These are phyloP conservation scores for Wallacemonas sp. DNA, from an alignment of 208 protist species.

Conservation along the genomic window DNA sequence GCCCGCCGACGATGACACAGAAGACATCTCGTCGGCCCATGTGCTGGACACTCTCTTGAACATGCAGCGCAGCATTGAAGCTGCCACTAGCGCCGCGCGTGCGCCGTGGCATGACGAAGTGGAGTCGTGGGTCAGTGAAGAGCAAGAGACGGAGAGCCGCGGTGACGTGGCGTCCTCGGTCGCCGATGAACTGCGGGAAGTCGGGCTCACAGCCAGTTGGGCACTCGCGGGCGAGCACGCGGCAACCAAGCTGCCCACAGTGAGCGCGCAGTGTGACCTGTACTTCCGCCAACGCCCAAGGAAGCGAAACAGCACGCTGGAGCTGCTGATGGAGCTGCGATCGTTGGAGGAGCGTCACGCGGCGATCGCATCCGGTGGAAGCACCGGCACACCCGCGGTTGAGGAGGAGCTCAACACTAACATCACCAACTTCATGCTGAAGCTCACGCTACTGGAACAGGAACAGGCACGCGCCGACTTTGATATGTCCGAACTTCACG, in stretches of 20 bases:
- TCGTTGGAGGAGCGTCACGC: neutral
- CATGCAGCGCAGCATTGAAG: constrained; percentile 50
- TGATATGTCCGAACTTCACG: constrained; percentile 36
- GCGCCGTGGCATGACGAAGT: constrained; percentile 32
- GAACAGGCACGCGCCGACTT: constrained; percentile 49
- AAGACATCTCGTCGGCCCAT: constrained; percentile 25
- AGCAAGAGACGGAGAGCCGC: neutral
- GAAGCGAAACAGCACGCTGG: constrained; percentile 40
- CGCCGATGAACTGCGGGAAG: constrained; percentile 35
- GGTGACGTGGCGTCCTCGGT: neutral
- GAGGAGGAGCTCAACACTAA: constrained; percentile 11
- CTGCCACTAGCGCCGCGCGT: constrained; percentile 18
- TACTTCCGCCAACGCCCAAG: constrained; percentile 46
- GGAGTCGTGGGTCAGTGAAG: constrained; percentile 23
- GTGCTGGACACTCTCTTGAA: constrained; percentile 60
- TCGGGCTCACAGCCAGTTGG: constrained; percentile 58
- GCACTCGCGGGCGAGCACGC: constrained; percentile 65
- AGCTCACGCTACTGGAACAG: constrained; percentile 30
- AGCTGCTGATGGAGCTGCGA: constrained; percentile 39
- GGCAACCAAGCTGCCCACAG: constrained; percentile 16
- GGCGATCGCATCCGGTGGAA: neutral
- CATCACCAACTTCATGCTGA: constrained; percentile 19
- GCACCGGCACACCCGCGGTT: neutral
- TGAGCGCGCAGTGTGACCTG: constrained; percentile 40
- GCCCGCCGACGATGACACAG: constrained; percentile 18